Evolutionary conservation across 768 basidiomycete genomes (phyloP), one percentile per base, ranked within the genome.

Genomic region (Collybia nuda): DNA sequence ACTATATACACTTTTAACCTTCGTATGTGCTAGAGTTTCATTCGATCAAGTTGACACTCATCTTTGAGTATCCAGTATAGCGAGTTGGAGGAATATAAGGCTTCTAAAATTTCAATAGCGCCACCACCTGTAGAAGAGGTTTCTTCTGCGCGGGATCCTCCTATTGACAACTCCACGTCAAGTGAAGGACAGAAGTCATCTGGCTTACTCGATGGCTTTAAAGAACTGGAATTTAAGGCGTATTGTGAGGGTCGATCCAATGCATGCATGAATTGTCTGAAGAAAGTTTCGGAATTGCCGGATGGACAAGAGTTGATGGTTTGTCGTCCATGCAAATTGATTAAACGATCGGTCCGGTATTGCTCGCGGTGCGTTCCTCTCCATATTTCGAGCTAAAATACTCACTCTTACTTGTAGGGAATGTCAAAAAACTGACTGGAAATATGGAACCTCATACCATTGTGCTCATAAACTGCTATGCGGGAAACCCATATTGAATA

Each of bases 351-450:
- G 1, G 47, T 56, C 18, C 43, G 28, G 38, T 56, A 56, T 24
- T 56, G 45, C 42, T 44, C 45, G 26, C 38, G 46, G 54, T 52
- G 37, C 17, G 54, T 40, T 18, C 21, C 15, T 19, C 12, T 17
- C 29, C 29, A 37, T 22, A 36, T 3, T 26, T 26, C 7, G 24
- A 26, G 24, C 24, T 26, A 6, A 18, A 9, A 3, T 23, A 23
- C 40, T 46, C 24, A 55, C 11, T 12, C 32, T 9, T 17, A 14
- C 21, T 37, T 18, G 28, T 29, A 61, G 62, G 24, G 55, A 60
- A 32, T 62, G 62, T 44, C 62, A 64, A 44, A 51, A 48, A 15
- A 35, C 55, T 4, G 62, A 62, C 42, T 63, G 62, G 62, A 62
- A 57, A 44, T 21, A 47, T 21, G 59, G 59, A 18, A 45, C 19